phyloP scores from a whole-genome alignment of 2,329 filamentous ascomycete genomes.

The Penicillium rolfsii region DNA sequence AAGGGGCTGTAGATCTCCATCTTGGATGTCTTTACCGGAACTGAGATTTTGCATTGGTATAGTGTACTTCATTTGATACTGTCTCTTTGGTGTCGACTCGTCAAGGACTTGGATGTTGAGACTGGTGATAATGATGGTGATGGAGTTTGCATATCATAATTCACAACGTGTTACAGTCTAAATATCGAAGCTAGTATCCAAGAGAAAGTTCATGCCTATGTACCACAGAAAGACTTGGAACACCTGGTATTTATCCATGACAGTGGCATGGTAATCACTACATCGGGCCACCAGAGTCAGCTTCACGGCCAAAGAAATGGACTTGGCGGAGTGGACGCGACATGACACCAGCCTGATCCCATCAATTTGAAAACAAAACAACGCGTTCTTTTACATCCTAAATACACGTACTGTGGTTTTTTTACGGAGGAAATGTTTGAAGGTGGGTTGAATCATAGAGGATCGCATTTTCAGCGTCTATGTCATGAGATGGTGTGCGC shows the following conservation, averaged over 20 bases:
- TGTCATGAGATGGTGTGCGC: constrained; percentile 40
- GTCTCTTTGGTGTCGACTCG: neutral
- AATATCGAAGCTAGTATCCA: neutral
- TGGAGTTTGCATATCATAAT: neutral
- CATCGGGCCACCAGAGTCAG: neutral
- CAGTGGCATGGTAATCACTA: neutral
- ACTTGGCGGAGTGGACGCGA: neutral
- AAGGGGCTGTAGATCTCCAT: neutral
- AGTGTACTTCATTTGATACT: too few relatives aligned
- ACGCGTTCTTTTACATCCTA: neutral
- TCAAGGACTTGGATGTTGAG: too few relatives aligned
- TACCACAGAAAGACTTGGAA: neutral
- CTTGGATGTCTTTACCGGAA: neutral
- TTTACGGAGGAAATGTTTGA: constrained; percentile 1
- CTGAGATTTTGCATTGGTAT: neutral
- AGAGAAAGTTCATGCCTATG: too few relatives aligned
- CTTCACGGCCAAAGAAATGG: neutral
- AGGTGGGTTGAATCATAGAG: constrained; percentile 31
- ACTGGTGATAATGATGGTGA: neutral
- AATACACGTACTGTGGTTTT: neutral
- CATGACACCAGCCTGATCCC: neutral
- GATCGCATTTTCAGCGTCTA: constrained; percentile 41
- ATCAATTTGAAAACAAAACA: neutral
- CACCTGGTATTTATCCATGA: too few relatives aligned
- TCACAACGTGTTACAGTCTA: neutral